These are phyloP conservation scores for Phaseolus coccineus DNA, from an alignment of 331 rosid genomes.

Conservation along the genomic window DNA sequence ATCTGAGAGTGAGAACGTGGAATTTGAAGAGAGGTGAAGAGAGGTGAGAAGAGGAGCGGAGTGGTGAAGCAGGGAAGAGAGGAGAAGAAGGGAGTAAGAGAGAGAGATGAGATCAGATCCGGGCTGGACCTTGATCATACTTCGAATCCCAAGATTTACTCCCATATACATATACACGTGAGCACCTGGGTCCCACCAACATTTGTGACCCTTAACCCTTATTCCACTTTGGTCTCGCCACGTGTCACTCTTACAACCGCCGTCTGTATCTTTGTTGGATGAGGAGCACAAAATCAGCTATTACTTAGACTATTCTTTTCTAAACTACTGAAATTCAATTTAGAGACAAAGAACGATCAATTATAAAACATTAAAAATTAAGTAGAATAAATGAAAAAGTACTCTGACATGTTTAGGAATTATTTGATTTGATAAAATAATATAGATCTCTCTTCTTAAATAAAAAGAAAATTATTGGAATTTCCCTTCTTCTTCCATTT, in stretches of 20 bases:
- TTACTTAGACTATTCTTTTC: not conserved
- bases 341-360: no score
- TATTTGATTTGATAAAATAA: no score
- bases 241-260: slow-evolving; percentile 48
- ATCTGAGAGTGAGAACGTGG: slow-evolving; percentile 18
- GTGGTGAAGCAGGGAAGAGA: slow-evolving; percentile 12
- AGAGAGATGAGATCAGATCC: slow-evolving; percentile 46
- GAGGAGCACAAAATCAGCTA: slow-evolving; percentile 1
- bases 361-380: no score
- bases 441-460: no score
- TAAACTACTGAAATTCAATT: no score
- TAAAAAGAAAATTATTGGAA: no score
- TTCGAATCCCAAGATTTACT: slow-evolving; percentile 58
- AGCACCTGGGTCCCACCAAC: slow-evolving; percentile 51
- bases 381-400: no score
- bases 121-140: slow-evolving; percentile 38
- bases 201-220: slow-evolving; percentile 41
- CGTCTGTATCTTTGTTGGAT: slow-evolving; percentile 45
- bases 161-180: slow-evolving; percentile 58
- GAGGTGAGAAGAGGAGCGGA: not conserved
- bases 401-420: no score
- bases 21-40: not conserved
- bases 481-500: no score
- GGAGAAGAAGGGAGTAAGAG: not conserved
- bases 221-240: slow-evolving; percentile 35